Evolutionary conservation across 495 filamentous ascomycete genomes (phyloP), one percentile per base, ranked within the genome.

Genomic region (Elasticomyces elasticus): DNA sequence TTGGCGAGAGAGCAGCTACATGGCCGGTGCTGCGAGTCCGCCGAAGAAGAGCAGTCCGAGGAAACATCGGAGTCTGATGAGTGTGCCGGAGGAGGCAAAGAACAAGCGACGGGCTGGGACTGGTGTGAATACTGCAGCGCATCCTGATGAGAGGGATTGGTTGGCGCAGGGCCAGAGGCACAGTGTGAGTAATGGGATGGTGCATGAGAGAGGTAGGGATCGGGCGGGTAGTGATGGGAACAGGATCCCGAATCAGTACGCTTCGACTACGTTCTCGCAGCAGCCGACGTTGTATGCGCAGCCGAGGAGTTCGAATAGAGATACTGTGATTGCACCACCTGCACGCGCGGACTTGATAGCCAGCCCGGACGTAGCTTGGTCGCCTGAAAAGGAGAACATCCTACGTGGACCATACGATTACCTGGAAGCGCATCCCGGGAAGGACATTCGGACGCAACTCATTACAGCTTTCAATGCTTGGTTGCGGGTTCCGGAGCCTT

Each of bases 381-480:
- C 52, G n/a, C 38, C 40, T 12, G 66, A 67, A 43, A 73, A 73
- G 48, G 71, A 73, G 51, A 67, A 78, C 69, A 86, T 95, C 43
- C 70, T 97, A 12, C 72, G 85, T 28, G 90, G 82, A 0, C 94
- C 92, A 0, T 98, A 82, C 62, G 86, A 95, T 53, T 96, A 98
- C 63, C 80, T 98, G 60, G 74, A 83, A 58, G 72, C 78, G 19
- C 81, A 89, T 58, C 92, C 91, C 1, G 94, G 94, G 49, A 97
- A 97, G 64, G 89, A 97, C 66, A 82, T 98, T 41, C 82, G 92
- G 23, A 75, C 82, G 0, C 84, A 87, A 64, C 74, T 95, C 56
- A 88, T 97, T 64, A 77, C 83, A 41, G 89, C 90, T 26, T 98
- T 98, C 71, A 89, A 98, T 64, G 76, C 76, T 30, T 97, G 85